Conservation (phyloP, 2,329 filamentous ascomycete species). For the Colletotrichum noveboracense region DNA sequence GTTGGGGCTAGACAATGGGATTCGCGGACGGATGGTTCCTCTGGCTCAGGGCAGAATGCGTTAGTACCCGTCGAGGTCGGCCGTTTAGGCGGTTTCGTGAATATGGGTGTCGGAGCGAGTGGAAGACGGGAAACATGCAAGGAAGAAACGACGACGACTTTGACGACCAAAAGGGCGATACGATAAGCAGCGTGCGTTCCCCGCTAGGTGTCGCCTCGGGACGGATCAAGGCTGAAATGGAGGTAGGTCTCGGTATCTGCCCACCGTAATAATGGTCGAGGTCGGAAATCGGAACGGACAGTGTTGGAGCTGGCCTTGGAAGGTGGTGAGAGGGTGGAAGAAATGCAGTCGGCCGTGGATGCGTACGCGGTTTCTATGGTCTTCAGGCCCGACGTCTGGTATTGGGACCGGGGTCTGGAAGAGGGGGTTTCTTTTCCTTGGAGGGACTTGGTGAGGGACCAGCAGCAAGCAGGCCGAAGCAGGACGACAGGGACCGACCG, state of each 20-base stretch:
- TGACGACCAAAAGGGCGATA: not conserved
- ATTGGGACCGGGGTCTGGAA: not conserved
- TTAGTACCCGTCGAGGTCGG: not conserved
- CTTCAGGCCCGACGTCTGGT: not conserved
- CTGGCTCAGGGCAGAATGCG: not conserved
- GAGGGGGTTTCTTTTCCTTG: not conserved
- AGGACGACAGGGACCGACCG: not conserved
- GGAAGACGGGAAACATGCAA: not conserved
- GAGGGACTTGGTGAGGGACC: not conserved
- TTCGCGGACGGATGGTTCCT: not conserved
- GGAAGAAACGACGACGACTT: not conserved
- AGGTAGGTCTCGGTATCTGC: not conserved
- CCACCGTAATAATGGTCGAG: not conserved
- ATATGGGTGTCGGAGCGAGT: not conserved
- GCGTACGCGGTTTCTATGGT: slow-evolving; percentile 5
- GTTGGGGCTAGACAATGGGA: not conserved
- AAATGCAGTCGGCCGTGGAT: not conserved
- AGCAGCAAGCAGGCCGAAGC: not conserved
- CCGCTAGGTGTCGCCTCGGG: slow-evolving; percentile 1
- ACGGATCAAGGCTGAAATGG: not conserved
- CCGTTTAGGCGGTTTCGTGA: not conserved
- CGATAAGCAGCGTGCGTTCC: not conserved
- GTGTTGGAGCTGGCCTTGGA: not conserved
- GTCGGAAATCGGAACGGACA: not conserved
- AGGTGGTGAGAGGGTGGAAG: not conserved